Base-by-base conservation (phyloP, 108 stramenopile genomes). In the Cyclotella baltica region DNA sequence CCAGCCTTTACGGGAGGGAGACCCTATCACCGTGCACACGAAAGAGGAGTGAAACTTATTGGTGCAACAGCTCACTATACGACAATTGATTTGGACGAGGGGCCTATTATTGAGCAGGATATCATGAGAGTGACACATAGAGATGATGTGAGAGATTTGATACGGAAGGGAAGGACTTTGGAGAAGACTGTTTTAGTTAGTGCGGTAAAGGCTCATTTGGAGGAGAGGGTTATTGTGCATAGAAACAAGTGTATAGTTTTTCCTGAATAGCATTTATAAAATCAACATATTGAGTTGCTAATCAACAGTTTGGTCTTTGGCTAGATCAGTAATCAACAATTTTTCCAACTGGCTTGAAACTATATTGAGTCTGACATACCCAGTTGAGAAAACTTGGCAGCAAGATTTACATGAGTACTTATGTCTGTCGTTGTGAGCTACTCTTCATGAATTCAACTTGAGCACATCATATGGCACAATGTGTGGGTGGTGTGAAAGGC, bases 1-100 rank as follows among this genome's bases (percentile, higher is more conserved):
- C 95, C 95, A 11, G 93, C 95, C 2, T 96, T 96, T 71, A 73
- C 71, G 62, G 95, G 95, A 13, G 85, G 78, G 2, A 64, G 50
- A 48, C 92, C 95, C 6, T 90, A 96, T 75, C 90, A 92, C 51
- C 72, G 77, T 29, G 95, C 95, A 1, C 86, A 89, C 63, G 92
- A 92, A 37, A 86, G 95, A 30, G 95, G 95, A 16, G 95, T 96
- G 11, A 96, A 96, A 73, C 72, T 96, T 38, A 90, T 96, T 61
- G 95, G 95, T 16, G 95, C 95, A 9, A 94, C 95, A 29, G 90
- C 90, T 4, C 90, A 93, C 58, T 91, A 89, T 64, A 79, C 92
- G 0, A 96, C 95, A 3, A 63, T 72, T 20, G 88, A 93, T 72
- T 76, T 96, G 51, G 95, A 94, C 68, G 88, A 92, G 11, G 95